Evolutionary conservation across 1,139 yeast species (phyloP), one percentile per base, ranked within the genome.

Genomic region (Spencermartinsiella ligniputridi): DNA sequence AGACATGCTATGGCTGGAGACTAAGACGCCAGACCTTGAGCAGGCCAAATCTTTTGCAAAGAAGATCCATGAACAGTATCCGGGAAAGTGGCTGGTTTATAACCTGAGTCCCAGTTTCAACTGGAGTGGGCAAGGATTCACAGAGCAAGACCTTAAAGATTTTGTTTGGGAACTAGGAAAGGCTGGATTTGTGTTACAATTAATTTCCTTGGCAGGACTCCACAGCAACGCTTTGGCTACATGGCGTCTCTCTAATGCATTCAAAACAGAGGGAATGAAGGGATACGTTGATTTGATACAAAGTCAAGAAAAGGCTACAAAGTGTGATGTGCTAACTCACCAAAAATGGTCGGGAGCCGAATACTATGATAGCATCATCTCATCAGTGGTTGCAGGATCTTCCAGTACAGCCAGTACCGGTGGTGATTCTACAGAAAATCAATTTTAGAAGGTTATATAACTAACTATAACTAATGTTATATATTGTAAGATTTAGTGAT

Each of bases 271-370:
- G 5, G 82, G 82, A 3, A 78, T 77, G 82, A 64, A 68, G 54
- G 80, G 81, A 0, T 77, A 77, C 54, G 80, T 77, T 15, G 74
- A 75, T 17, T 54, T 70, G 36, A 75, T 77, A 3, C 82, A 77
- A 58, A 58, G 60, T 22, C 62, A 63, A 47, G 81, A 78, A 54
- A 68, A 66, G 54, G 69, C 62, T 15, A 48, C 66, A 11, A 67
- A 68, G 2, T 73, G 79, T 51, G 82, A 77, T 53, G 71, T 77
- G 6, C 62, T 77, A 51, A 77, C 79, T 5, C 82, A 77, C 53
- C 82, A 77, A 57, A 74, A 71, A 52, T 77, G 82, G 82, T 74
- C 79, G 3, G 82, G 82, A 6, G 79, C 79, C 13, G 73, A 74
- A 52, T 75, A 75, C 53, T 62, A 70, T 34, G 81, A 77, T 52